Evolutionary conservation across 306 rosid species (phyloP).

Genomic region (Cucurbita maxima): DNA sequence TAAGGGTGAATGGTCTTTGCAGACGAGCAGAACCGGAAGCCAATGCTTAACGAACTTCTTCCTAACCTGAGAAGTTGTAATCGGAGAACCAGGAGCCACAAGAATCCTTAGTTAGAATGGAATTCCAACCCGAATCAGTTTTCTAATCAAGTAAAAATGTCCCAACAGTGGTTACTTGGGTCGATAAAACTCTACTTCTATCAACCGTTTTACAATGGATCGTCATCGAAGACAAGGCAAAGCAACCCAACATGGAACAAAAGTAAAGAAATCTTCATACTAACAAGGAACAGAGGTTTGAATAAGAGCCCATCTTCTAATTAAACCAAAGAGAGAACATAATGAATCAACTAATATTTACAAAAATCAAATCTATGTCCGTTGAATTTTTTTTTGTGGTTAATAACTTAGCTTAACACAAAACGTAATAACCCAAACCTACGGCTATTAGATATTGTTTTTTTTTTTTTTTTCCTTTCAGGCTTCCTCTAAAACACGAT

Average conservation of each 20-base stretch:
- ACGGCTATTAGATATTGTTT: too few species aligned
- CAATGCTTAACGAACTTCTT: constrained; percentile 76
- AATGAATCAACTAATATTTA: neutral
- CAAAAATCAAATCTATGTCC: neutral
- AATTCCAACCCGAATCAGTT: neutral
- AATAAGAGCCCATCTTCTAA: neutral
- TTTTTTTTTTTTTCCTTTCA: too few species aligned
- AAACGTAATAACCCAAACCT: too few species aligned
- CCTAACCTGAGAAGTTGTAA: constrained; percentile 42
- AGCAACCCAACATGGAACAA: neutral
- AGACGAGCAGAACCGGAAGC: constrained; percentile 78
- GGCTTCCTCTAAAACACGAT: too few species aligned
- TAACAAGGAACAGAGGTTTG: neutral
- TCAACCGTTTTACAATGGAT: neutral
- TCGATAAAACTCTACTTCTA: neutral
- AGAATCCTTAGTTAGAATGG: too few species aligned
- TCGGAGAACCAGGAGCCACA: too few species aligned
- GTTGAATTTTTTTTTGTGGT: neutral
- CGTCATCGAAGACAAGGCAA: neutral
- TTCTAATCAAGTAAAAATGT: neutral
- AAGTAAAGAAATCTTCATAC: neutral
- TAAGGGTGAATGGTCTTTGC: constrained; percentile 81
- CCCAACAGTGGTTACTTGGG: neutral
- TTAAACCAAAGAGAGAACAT: neutral
- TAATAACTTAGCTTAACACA: too few species aligned